Conservation (phyloP, 805 yeast species). For the Teunomyces barrocoloradensis region DNA sequence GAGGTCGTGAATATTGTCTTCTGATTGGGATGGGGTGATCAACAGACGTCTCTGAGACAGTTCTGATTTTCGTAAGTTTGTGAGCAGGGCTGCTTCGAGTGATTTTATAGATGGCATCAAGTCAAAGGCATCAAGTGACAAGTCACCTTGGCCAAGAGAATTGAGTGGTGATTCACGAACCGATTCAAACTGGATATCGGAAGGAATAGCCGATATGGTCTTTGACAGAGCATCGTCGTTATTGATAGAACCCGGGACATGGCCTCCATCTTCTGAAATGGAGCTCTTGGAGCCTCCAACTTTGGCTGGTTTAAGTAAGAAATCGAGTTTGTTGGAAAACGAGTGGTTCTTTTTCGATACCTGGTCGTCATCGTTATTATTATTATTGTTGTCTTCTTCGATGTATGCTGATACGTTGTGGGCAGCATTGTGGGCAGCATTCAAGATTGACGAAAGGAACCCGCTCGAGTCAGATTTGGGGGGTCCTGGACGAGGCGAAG, state of each 20-base stretch:
- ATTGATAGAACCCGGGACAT: not conserved
- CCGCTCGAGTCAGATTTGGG: constrained; percentile 25
- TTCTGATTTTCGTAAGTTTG: constrained; percentile 7
- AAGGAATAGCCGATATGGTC: not conserved
- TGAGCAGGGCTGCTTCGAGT: constrained; percentile 4
- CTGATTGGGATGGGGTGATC: constrained; percentile 17
- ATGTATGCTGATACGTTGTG: constrained; percentile 13
- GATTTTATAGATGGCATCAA: constrained; percentile 5
- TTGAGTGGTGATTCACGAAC: constrained; percentile 45
- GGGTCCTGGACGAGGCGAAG: constrained; percentile 2
- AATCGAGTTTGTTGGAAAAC: constrained; percentile 24
- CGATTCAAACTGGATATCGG: constrained; percentile 45
- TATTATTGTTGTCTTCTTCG: constrained; percentile 8
- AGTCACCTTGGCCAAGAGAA: constrained; percentile 49
- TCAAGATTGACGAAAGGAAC: constrained; percentile 41
- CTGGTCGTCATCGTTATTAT: not conserved
- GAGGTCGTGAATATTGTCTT: constrained; percentile 14
- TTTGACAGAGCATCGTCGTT: not conserved
- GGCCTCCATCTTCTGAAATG: constrained; percentile 3
- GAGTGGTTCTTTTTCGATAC: constrained; percentile 1
- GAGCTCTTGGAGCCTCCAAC: constrained; percentile 10
- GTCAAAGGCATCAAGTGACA: constrained; percentile 33
- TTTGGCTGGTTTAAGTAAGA: constrained; percentile 19
- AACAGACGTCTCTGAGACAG: constrained; percentile 7
- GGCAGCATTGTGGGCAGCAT: constrained; percentile 50